Base-by-base conservation (phyloP, 805 yeast species). In the Myxozyma monticola region DNA sequence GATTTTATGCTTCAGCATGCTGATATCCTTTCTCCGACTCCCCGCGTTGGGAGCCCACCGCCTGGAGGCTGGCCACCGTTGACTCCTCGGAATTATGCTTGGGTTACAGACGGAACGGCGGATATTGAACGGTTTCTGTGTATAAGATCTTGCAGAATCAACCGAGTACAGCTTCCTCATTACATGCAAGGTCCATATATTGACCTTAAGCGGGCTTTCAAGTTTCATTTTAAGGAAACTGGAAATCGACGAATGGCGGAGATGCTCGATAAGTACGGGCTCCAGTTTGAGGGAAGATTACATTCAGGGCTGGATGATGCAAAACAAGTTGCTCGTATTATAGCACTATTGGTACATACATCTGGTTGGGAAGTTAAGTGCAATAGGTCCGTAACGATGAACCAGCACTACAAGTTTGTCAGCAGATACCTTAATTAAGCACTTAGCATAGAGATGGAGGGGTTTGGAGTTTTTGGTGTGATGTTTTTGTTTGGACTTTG, bases 111-210 rank as follows among this genome's bases (percentile, higher is more conserved):
- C 22, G 59, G 59, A 8, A 9, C 18, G 6, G 59, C 59, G 14
- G 59, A 54, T 42, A 52, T 54, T 28, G 59, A 54, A 24, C 49
- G 56, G 15, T 54, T 54, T 35, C 31, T 54, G 14, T 52, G 57
- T 25, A 24, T 15, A 7, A 35, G 48, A 35, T 54, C 59, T 1
- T 50, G 57, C 43, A 34, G 41, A 9, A 42, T 54, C 31, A 54
- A 52, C 22, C 24, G 40, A 7, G 26, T 45, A 8, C 38, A 37
- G n/a, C 44, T 54, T 1, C 59, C 59, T 1, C 21, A 42, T 8
- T 54, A 45, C 37, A 24, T 57, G 31, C 25, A 30, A 9, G 61
- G 61, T 18, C 43, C 18, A 2, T 57, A 56, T 25, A 43, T 57
- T 14, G 53, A 57, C 25, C 21, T 57, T 21, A 48, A 57, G 37